Evolutionary conservation across 129 eudicot genomes (phyloP).

Genomic region (Deinandra increscens): DNA sequence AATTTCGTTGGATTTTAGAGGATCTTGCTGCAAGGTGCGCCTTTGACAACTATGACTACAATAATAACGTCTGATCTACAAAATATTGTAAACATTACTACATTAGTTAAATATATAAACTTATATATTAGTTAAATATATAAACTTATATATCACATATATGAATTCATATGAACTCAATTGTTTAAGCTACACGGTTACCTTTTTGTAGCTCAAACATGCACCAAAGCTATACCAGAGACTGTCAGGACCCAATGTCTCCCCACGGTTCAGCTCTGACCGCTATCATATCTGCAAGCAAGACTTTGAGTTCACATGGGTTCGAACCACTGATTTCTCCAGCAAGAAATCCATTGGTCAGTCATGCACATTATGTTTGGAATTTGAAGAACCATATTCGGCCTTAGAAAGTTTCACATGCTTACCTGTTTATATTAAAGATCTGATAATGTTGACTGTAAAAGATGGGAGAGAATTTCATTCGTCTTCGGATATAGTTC

Average conservation of each 20-base stretch:
- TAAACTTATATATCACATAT: not conserved
- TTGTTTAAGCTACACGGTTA: constrained; percentile 6
- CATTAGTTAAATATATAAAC: not conserved
- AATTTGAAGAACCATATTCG: constrained; percentile 43
- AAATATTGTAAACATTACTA: not conserved
- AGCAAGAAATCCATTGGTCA: constrained; percentile 62
- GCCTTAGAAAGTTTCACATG: constrained; percentile 37
- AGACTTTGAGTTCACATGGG: constrained; percentile 74
- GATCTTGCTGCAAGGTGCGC: too few relatives aligned
- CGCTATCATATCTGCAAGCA: constrained; percentile 87
- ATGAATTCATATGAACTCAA: constrained; percentile 3
- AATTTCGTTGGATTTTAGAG: too few relatives aligned
- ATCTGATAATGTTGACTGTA: constrained; percentile 34
- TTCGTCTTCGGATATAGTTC: constrained; percentile 57
- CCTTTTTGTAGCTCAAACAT: constrained; percentile 60
- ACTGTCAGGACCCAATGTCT: constrained; percentile 57
- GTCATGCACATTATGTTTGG: constrained; percentile 69
- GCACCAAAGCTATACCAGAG: constrained; percentile 79
- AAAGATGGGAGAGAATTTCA: constrained; percentile 43
- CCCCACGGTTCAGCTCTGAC: constrained; percentile 60
- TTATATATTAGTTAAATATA: not conserved
- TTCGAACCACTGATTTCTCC: constrained; percentile 93
- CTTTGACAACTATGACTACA: too few relatives aligned
- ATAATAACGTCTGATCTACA: not conserved
- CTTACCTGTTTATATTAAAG: constrained; percentile 55